Percentiles rank a stretch among this genome's conserved stretches.
Evolutionary conservation across 2,329 filamentous ascomycete species (phyloP).

Genomic region (Arthrobotrys entomopaga): DNA sequence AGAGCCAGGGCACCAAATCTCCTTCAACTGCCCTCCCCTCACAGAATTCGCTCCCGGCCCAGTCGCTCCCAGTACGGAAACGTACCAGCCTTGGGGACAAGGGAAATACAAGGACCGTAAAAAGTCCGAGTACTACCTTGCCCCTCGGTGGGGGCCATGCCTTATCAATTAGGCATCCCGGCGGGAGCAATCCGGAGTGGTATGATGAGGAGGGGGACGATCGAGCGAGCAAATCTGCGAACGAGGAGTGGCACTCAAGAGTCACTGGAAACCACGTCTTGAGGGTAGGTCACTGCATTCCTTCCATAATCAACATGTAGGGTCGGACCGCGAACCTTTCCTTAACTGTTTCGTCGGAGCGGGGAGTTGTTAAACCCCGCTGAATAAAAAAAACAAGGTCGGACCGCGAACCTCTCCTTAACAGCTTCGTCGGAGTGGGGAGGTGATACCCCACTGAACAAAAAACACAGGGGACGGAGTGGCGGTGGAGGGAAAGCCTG

Average conservation of each 20-base stretch:
- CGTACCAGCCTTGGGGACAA: background rate
- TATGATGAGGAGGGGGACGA: background rate
- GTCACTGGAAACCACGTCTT: constrained; percentile 12
- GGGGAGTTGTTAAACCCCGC: background rate
- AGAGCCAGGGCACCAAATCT: constrained; percentile 3
- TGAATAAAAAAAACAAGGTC: constrained; percentile 6
- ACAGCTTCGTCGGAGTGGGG: constrained; percentile 14
- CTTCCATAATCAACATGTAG: constrained; percentile 18
- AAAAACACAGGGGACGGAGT: constrained; percentile 7
- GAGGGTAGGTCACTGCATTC: constrained; percentile 15
- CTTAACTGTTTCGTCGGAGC: constrained; percentile 24
- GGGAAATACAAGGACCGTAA: constrained; percentile 36
- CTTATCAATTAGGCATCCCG: background rate
- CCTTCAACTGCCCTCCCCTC: constrained; percentile 4
- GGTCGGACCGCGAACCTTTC: constrained; percentile 40
- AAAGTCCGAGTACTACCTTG: constrained; percentile 32
- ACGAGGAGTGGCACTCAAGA: constrained; percentile 15
- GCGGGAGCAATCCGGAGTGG: background rate
- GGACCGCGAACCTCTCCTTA: constrained; percentile 41
- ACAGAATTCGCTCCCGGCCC: background rate
- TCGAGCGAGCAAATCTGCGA: background rate
- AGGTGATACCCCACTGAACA: constrained; percentile 13
- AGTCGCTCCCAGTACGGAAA: background rate
- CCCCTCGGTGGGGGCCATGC: constrained; percentile 9
- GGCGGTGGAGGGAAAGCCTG: background rate